phyloP scores from a whole-genome alignment of 306 rosid species.

The Quercus mongolica region DNA sequence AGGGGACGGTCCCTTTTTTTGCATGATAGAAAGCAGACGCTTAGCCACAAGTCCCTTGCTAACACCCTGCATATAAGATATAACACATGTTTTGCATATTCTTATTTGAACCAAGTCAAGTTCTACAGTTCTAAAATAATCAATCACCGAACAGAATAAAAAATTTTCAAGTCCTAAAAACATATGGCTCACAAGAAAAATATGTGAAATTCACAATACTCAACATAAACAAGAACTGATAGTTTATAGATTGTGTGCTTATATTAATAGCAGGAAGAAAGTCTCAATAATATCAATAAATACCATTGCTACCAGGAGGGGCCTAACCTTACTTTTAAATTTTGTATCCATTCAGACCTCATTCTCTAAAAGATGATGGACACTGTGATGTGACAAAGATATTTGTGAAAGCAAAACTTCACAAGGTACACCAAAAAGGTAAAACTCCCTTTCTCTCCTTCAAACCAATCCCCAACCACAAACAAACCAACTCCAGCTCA shows the following conservation, averaged over 20 bases:
- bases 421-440: not conserved
- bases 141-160: not conserved
- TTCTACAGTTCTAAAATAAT: not conserved
- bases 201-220: not conserved
- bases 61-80: slow-evolving; percentile 46
- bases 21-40: slow-evolving; percentile 58
- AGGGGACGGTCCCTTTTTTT: slow-evolving; percentile 42
- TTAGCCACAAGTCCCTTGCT: slow-evolving; percentile 69
- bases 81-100: not conserved
- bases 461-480: not conserved
- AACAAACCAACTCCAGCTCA: not conserved
- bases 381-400: not conserved
- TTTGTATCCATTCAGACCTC: not conserved
- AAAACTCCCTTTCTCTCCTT: not conserved
- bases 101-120: not conserved
- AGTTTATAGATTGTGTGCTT: not conserved
- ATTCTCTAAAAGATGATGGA: not conserved
- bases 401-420: not conserved
- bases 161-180: not conserved
- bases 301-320: not conserved
- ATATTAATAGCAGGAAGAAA: not conserved
- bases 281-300: not conserved
- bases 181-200: not conserved
- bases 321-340: not conserved
- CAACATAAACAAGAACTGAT: not conserved